These are phyloP conservation scores for Madurella fahalii DNA, from an alignment of 2,329 filamentous ascomycete genomes.

Conservation along the genomic window DNA sequence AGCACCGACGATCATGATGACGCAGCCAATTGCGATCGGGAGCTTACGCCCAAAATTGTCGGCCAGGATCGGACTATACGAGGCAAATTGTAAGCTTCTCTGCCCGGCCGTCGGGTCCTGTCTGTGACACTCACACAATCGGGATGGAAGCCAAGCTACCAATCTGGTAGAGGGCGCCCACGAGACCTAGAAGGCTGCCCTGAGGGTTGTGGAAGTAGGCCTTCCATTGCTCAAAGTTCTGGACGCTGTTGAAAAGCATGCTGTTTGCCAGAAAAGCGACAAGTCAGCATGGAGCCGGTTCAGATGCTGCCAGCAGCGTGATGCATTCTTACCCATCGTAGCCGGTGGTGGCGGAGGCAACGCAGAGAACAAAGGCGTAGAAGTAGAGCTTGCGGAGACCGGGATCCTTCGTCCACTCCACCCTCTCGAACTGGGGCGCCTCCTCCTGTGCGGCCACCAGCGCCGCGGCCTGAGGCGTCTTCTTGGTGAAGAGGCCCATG, in stretches of 20 bases:
- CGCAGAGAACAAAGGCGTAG: slow-evolving; percentile 46
- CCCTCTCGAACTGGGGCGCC: slow-evolving; percentile 46
- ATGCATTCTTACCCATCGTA: slow-evolving; percentile 46
- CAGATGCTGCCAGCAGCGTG: neutral
- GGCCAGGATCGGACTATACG: slow-evolving; percentile 45
- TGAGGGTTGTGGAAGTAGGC: slow-evolving; percentile 45
- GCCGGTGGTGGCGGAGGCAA: slow-evolving; percentile 54
- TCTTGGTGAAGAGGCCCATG: slow-evolving; percentile 29
- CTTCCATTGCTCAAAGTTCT: slow-evolving; percentile 43
- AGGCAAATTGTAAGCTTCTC: slow-evolving; percentile 4
- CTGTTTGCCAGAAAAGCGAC: slow-evolving; percentile 24
- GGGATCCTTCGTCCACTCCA: slow-evolving; percentile 52
- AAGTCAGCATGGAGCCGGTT: slow-evolving; percentile 2
- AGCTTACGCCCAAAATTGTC: slow-evolving; percentile 51
- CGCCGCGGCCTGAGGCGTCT: slow-evolving; percentile 27
- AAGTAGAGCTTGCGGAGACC: slow-evolving; percentile 54
- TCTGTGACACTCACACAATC: slow-evolving; percentile 40
- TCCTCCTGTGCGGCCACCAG: slow-evolving; percentile 38
- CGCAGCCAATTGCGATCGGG: slow-evolving; percentile 51
- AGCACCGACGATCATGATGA: slow-evolving; percentile 53
- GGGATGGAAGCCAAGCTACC: slow-evolving; percentile 55
- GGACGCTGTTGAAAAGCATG: slow-evolving; percentile 43
- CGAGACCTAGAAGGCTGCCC: slow-evolving; percentile 45
- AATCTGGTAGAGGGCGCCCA: slow-evolving; percentile 57
- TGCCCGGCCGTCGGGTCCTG: no score